Percentiles rank a stretch among this genome's conserved stretches.
phyloP scores from a whole-genome alignment of 2,329 filamentous ascomycete species.

The Fusarium compactum region DNA sequence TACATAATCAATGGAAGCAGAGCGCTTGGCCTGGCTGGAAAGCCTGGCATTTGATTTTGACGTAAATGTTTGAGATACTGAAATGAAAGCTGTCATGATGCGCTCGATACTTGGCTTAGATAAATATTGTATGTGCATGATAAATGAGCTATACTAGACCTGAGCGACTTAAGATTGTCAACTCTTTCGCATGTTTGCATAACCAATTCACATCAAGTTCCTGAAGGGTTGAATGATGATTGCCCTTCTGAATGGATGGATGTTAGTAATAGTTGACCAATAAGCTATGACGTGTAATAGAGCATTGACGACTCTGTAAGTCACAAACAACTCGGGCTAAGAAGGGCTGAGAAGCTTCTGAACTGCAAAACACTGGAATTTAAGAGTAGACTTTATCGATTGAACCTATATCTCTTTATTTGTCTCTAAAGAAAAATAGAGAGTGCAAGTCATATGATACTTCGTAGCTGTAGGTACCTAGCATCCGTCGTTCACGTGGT shows the following conservation, averaged over 20 bases:
- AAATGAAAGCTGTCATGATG: conserved; percentile 44
- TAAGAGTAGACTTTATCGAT: not conserved
- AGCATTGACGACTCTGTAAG: not conserved
- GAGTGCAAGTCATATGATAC: not conserved
- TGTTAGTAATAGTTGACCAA: conserved; percentile 5
- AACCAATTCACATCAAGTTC: not conserved
- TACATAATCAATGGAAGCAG: conserved; percentile 49
- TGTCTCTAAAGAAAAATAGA: not conserved
- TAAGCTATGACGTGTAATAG: conserved; percentile 6
- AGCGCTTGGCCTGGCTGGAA: conserved; percentile 31
- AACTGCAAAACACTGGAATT: not conserved
- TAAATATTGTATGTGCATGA: conserved; percentile 15
- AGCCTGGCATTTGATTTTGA: conserved; percentile 26
- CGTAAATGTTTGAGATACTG: conserved; percentile 29
- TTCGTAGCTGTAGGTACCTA: not conserved
- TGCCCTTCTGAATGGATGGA: not conserved
- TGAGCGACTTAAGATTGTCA: not conserved
- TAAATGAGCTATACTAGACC: not conserved
- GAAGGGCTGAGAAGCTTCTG: too few relatives aligned
- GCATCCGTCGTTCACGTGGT: not conserved
- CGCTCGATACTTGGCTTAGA: conserved; percentile 30
- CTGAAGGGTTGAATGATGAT: not conserved
- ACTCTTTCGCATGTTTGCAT: not conserved
- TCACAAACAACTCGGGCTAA: too few relatives aligned
- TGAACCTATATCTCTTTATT: not conserved